Evolutionary conservation across 2,329 filamentous ascomycete genomes (phyloP), one percentile per base, ranked within the genome.

Genomic region (Pyrenophora graminea): DNA sequence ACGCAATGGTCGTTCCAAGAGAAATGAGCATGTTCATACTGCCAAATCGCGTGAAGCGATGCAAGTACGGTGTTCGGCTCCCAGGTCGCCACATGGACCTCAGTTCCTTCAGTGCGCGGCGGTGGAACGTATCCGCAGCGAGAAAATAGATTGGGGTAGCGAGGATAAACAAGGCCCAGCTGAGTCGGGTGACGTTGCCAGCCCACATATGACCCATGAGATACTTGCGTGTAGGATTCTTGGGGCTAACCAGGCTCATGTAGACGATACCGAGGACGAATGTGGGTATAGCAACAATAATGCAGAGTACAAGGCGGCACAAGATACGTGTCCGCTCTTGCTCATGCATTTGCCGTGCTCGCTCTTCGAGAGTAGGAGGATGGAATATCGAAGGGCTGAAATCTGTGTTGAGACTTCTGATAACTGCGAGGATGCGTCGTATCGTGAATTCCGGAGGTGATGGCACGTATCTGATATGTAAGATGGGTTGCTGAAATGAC

Each of bases 21-120:
- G 89, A 94, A 74, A 97, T 92, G 53, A 97, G 82, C 77, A 95
- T 88, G 68, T 96, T 96, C 92, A 97, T 97, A 76, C 91, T 96
- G 7, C 92, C 92, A 66, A 97, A 97, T n/a, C 89, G 86, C 71
- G 91, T 91, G 66, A 97, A 92, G 12, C 92, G 81, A 61, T 87
- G 83, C 13, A 89, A 63, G 3, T 95, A 70, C 0, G 90, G 89
- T 1, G 87, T 87, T 32, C 82, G 84, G 68, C 90, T 96, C 23
- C 85, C 83, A 2, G 78, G 85, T 18, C 88, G 82, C 92, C 92
- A 97, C 56, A 96, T 78, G 0, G 85, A 81, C 54, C 80, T 80
- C 10, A 97, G 76, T 64, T 96, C 92, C 69, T 91, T 94, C 59
- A 91, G 69, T 0, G 90, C 89, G 34, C 89, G 82, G 10, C 80